These are phyloP conservation scores for Picochlorum sp. DNA, from an alignment of 139 green algal genomes.

Conservation along the genomic window DNA sequence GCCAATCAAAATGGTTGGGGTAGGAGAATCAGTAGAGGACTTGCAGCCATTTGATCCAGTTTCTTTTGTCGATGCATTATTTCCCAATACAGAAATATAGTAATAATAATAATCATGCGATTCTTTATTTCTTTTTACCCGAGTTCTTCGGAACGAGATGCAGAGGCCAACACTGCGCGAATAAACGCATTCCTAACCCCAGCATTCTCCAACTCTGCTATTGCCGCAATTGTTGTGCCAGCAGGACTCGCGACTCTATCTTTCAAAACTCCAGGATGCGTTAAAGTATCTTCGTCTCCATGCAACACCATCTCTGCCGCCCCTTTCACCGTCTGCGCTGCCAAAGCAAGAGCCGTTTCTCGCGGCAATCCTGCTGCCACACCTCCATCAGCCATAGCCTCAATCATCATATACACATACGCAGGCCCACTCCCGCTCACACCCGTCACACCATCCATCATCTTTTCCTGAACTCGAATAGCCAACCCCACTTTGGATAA, in stretches of 20 bases:
- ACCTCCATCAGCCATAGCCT: constrained; percentile 70
- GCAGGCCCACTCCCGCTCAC: constrained; percentile 82
- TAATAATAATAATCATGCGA: neutral
- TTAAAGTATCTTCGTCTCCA: neutral
- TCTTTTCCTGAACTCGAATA: constrained; percentile 61
- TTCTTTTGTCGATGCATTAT: constrained; percentile 86
- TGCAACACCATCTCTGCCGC: constrained; percentile 42
- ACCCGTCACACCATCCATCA: constrained; percentile 84
- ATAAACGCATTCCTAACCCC: constrained; percentile 57
- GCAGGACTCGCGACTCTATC: constrained; percentile 55
- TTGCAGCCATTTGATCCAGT: constrained; percentile 88
- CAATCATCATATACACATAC: constrained; percentile 80
- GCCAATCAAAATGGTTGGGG: constrained; percentile 95
- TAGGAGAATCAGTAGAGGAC: constrained; percentile 88
- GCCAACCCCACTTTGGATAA: constrained; percentile 33
- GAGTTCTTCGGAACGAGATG: constrained; percentile 39
- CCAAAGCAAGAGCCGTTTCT: constrained; percentile 56
- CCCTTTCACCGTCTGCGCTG: constrained; percentile 64
- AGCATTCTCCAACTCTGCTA: constrained; percentile 53
- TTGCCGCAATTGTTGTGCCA: constrained; percentile 49
- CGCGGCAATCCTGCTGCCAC: constrained; percentile 63
- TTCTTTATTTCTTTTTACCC: constrained; percentile 3
- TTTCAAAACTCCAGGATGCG: constrained; percentile 64
- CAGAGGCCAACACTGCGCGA: constrained; percentile 50
- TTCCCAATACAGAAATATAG: constrained; percentile 36